Percentiles rank a stretch among this genome's conserved stretches.
These are phyloP conservation scores for Fusarium lyarnte DNA, from an alignment of 2,329 filamentous ascomycete species.

Conservation along the genomic window DNA sequence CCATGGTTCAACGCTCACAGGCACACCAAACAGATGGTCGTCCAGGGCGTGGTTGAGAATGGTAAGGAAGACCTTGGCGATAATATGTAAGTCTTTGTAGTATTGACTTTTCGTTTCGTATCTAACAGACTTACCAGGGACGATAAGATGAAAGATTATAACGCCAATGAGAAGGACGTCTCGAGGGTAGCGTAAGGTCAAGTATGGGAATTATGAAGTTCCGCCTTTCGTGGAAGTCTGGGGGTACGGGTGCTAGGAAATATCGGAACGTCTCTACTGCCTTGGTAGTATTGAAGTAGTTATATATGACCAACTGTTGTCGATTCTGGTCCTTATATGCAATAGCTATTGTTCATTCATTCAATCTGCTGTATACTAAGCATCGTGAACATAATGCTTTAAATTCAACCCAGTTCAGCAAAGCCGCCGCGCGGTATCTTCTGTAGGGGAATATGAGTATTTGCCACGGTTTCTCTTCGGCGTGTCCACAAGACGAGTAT, in stretches of 20 bases:
- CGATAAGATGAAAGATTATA: not conserved
- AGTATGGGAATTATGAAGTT: too few relatives aligned
- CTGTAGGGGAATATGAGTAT: fast-evolving
- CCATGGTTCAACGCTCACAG: not conserved
- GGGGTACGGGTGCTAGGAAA: not conserved
- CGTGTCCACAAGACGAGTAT: too few relatives aligned
- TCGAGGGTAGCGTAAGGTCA: not conserved
- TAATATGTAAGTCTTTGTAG: not conserved
- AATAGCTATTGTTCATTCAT: too few relatives aligned
- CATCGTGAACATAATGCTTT: too few relatives aligned
- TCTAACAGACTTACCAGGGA: not conserved
- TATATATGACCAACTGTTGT: too few relatives aligned
- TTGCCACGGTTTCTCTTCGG: too few relatives aligned
- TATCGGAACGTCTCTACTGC: not conserved
- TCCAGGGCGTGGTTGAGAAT: not conserved
- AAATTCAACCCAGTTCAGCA: too few relatives aligned
- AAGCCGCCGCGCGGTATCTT: too few relatives aligned
- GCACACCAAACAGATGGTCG: not conserved
- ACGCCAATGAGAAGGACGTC: not conserved
- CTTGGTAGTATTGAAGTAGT: too few relatives aligned
- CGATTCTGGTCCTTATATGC: too few relatives aligned
- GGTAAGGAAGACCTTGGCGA: not conserved
- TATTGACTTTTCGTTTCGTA: not conserved
- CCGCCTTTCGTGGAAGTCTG: not conserved
- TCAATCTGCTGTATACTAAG: too few relatives aligned